phyloP scores from a whole-genome alignment of 192 early-diverging fungal species.

The Coemansia sp. region DNA sequence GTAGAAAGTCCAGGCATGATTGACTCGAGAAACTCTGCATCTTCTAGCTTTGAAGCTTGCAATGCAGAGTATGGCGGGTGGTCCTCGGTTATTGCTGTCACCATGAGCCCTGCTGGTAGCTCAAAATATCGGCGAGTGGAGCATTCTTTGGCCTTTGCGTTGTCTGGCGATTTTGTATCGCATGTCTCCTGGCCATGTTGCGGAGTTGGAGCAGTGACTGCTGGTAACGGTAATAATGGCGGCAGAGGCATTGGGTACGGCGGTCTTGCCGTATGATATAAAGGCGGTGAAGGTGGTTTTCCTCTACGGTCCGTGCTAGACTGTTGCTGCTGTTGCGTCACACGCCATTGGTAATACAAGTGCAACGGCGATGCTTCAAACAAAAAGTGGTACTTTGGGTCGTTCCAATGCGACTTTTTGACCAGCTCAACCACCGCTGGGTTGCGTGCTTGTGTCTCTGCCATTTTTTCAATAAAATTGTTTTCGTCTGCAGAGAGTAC shows the following conservation, averaged over 20 bases:
- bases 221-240: background rate
- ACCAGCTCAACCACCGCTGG: constrained; percentile 34
- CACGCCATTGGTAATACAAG: constrained; percentile 22
- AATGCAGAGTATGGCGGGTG: constrained; percentile 19
- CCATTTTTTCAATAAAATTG: constrained; percentile 36
- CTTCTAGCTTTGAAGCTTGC: constrained; percentile 14
- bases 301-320: background rate
- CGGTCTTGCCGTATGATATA: too few species aligned
- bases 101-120: constrained; percentile 40
- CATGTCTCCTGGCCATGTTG: background rate
- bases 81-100: constrained; percentile 9
- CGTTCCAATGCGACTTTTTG: constrained; percentile 13
- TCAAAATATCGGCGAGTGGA: constrained; percentile 19
- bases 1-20: constrained; percentile 15
- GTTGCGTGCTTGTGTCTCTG: constrained; percentile 20
- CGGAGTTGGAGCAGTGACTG: background rate
- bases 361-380: constrained; percentile 23
- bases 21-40: constrained; percentile 22
- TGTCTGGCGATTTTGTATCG: background rate
- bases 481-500: constrained; percentile 16
- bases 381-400: constrained; percentile 37
- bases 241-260: background rate
- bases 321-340: constrained; percentile 1
- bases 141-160: background rate
- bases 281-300: background rate